Evolutionary conservation across 106 monocot species (phyloP).

Genomic region (Ottelia alismoides): DNA sequence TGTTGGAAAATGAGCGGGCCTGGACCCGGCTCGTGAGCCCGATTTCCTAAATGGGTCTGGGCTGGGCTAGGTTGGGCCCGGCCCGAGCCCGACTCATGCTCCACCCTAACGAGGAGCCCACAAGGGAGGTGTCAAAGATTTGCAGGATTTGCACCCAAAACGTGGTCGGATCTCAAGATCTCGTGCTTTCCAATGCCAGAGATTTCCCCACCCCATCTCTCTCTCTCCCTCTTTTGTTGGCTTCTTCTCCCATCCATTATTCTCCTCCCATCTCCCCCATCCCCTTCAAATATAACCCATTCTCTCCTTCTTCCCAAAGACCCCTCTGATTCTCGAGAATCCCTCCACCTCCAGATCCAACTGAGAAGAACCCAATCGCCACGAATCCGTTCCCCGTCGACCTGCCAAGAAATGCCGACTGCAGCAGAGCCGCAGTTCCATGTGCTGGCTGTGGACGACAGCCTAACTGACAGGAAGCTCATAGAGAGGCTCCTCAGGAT

Average conservation of each 20-base stretch:
- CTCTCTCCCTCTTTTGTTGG: conserved; percentile 10
- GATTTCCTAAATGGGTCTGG: no score
- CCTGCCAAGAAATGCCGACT: conserved; percentile 12
- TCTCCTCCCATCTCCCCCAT: not conserved
- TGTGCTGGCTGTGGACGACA: conserved; percentile 62
- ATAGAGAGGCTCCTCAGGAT: conserved; percentile 63
- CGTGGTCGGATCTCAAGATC: conserved; percentile 10
- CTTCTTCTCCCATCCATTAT: conserved; percentile 1
- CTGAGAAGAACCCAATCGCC: not conserved
- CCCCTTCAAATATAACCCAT: not conserved
- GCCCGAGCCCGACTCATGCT: no score
- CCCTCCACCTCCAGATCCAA: not conserved
- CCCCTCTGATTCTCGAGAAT: not conserved
- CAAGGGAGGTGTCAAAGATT: not conserved
- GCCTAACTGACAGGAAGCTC: conserved; percentile 44
- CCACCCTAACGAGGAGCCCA: no score
- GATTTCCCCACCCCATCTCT: no score
- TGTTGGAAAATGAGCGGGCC: no score
- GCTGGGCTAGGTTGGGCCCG: no score
- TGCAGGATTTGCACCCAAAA: conserved; percentile 1
- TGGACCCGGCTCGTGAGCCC: no score
- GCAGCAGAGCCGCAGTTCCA: conserved; percentile 38
- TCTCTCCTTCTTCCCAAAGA: no score
- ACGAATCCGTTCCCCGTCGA: not conserved
- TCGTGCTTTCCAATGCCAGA: conserved; percentile 7